Percentiles rank a stretch among this genome's conserved stretches.
Evolutionary conservation across 2,329 filamentous ascomycete species (phyloP).

Genomic region (Fusarium domesticum): DNA sequence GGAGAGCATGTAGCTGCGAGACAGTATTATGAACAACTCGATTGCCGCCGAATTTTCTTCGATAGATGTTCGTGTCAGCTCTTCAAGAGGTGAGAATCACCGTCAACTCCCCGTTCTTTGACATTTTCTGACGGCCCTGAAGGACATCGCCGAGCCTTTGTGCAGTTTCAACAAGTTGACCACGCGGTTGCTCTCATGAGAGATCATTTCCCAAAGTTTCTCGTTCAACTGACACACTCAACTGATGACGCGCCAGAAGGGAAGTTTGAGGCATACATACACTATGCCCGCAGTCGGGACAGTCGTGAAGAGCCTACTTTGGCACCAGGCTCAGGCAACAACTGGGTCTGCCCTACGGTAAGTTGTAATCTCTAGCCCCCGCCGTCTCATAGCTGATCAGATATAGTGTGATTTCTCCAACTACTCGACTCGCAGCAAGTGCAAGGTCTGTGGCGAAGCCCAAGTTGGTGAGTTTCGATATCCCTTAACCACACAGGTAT

Average conservation of each 20-base stretch:
- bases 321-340: conserved; percentile 18
- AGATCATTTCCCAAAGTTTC: conserved; percentile 41
- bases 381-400: conserved; percentile 13
- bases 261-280: conserved; percentile 38
- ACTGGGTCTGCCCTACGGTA: conserved; percentile 39
- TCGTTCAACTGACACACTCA: conserved; percentile 35
- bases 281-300: conserved; percentile 41
- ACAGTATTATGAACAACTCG: conserved; percentile 35
- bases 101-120: no score
- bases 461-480: conserved; percentile 29
- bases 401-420: conserved; percentile 41
- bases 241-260: conserved; percentile 41
- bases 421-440: conserved; percentile 37
- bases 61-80: conserved; percentile 40
- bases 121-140: conserved; percentile 13
- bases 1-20: conserved; percentile 33
- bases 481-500: background rate
- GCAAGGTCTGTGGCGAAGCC: conserved; percentile 38
- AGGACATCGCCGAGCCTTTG: conserved; percentile 42
- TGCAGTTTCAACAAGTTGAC: conserved; percentile 41
- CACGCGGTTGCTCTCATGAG: conserved; percentile 43
- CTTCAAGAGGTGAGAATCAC: conserved; percentile 35
- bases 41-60: conserved; percentile 36
- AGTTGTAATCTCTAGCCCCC: conserved; percentile 4
- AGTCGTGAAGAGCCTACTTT: conserved; percentile 31